These are phyloP conservation scores for Globisporangium solare DNA, from an alignment of 352 stramenopile species.

Conservation along the genomic window DNA sequence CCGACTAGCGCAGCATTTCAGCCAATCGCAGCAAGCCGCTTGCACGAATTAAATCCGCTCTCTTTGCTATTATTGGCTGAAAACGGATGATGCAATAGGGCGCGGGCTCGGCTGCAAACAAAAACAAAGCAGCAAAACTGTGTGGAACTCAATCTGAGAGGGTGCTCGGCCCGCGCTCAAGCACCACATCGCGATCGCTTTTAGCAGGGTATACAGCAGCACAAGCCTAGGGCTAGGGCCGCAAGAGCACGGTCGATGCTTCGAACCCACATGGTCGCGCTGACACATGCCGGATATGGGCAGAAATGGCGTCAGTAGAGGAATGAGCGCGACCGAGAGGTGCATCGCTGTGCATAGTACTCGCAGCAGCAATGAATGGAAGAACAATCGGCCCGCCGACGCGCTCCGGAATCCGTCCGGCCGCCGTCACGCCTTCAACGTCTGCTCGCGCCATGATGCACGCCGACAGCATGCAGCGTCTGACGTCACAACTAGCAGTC, in stretches of 20 bases:
- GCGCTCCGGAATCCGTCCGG: background rate
- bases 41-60: background rate
- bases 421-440: background rate
- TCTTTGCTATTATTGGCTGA: background rate
- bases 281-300: background rate
- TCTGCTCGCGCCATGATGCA: background rate
- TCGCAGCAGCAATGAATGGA: no score
- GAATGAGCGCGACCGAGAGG: no score
- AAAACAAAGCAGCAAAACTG: background rate
- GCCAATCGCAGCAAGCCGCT: background rate
- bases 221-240: background rate
- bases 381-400: no score
- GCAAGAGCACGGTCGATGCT: background rate
- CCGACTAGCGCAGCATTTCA: slow-evolving; percentile 2
- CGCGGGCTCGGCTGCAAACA: background rate
- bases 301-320: background rate
- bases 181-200: background rate
- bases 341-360: no score
- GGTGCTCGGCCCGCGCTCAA: no score
- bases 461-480: no score
- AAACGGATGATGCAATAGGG: background rate
- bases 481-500: background rate
- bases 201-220: background rate
- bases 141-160: background rate
- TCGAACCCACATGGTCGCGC: background rate